These are phyloP conservation scores for Gaeumannomyces tritici DNA, from an alignment of 2,329 filamentous ascomycete species.

Conservation along the genomic window DNA sequence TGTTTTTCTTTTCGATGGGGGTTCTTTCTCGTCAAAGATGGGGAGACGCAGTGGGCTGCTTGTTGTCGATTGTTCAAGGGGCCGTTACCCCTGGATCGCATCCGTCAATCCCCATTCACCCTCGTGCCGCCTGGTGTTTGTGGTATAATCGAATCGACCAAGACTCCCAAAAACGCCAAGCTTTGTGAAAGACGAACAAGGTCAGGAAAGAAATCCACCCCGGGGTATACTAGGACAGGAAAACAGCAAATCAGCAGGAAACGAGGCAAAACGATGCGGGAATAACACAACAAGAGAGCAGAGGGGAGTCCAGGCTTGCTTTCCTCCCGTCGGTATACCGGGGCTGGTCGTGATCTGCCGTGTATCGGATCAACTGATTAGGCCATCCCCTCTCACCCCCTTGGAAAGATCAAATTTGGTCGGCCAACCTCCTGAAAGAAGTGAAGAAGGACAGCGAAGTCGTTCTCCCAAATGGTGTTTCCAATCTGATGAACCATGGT, in stretches of 20 bases:
- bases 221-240: conserved; percentile 4
- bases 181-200: background rate
- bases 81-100: background rate
- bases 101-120: conserved; percentile 3
- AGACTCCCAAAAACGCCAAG: conserved; percentile 3
- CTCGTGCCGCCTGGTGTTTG: background rate
- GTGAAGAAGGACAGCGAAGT: conserved; percentile 29
- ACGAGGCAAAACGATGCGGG: conserved; percentile 9
- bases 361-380: conserved; percentile 16
- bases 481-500: conserved; percentile 37
- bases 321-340: conserved; percentile 8
- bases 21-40: conserved; percentile 1
- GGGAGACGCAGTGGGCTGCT: background rate
- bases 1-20: background rate
- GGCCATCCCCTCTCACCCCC: conserved; percentile 27
- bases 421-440: conserved; percentile 40
- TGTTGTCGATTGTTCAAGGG: conserved; percentile 2
- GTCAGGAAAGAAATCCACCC: conserved; percentile 2
- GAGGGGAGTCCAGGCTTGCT: conserved; percentile 18
- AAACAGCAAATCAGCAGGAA: conserved; percentile 10
- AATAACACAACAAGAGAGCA: conserved; percentile 12
- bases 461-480: conserved; percentile 35
- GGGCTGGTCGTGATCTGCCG: conserved; percentile 9
- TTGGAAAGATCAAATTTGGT: conserved; percentile 31
- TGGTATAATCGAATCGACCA: background rate